phyloP scores from a whole-genome alignment of 2,329 filamentous ascomycete species.

The Verticillium albo-atrum region DNA sequence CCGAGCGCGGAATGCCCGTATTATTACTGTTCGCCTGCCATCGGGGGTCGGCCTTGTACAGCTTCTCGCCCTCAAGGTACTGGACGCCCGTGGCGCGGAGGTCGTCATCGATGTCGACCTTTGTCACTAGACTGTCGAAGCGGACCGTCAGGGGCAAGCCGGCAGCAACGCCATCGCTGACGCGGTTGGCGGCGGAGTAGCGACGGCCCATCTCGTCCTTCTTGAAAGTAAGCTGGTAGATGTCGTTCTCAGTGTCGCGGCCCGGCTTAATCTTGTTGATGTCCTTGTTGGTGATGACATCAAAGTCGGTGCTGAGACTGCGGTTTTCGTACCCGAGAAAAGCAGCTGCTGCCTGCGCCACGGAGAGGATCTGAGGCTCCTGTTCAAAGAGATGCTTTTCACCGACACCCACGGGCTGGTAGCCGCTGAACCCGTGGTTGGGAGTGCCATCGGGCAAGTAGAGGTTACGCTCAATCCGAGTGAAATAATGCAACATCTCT shows the following conservation, averaged over 20 bases:
- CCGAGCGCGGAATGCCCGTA: not conserved
- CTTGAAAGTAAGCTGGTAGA: not conserved
- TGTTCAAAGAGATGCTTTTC: slow-evolving; percentile 38
- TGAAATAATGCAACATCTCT: slow-evolving; percentile 46
- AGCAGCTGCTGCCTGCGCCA: slow-evolving; percentile 31
- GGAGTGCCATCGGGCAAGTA: slow-evolving; percentile 31
- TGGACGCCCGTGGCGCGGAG: not conserved
- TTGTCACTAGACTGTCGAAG: slow-evolving; percentile 28
- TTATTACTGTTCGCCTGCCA: slow-evolving; percentile 1
- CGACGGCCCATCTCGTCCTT: slow-evolving; percentile 2
- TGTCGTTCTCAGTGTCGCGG: slow-evolving; percentile 34
- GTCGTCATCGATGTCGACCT: slow-evolving; percentile 16
- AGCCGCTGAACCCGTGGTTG: slow-evolving; percentile 47
- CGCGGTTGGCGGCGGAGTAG: not conserved
- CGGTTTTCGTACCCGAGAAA: slow-evolving; percentile 18
- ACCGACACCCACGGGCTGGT: slow-evolving; percentile 30
- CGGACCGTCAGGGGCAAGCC: slow-evolving; percentile 37
- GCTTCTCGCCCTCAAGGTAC: not conserved
- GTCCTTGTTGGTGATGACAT: slow-evolving; percentile 35
- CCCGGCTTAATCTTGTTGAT: slow-evolving; percentile 34
- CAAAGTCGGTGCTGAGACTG: slow-evolving; percentile 9
- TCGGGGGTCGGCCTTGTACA: slow-evolving; percentile 15
- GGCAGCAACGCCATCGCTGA: slow-evolving; percentile 25
- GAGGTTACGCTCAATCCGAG: slow-evolving; percentile 38
- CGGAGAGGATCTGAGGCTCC: slow-evolving; percentile 38